Evolutionary conservation across 1,139 yeast species (phyloP), one percentile per base, ranked within the genome.

Genomic region (Sugiyamaella castrensis): DNA sequence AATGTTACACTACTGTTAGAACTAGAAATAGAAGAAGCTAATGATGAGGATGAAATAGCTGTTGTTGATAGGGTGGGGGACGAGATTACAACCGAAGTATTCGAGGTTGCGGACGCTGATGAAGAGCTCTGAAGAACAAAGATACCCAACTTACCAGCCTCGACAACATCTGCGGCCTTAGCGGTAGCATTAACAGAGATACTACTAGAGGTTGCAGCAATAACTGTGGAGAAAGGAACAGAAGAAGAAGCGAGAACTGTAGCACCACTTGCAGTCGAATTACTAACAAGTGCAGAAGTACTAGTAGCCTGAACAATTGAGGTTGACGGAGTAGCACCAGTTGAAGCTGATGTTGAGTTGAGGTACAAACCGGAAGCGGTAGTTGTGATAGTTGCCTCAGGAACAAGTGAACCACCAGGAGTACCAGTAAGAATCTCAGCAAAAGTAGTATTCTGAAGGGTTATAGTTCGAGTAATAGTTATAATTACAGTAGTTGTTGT

Each of bases 1-100:
- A 56, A 48, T 24, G 66, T 64, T 53, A 61, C 58, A 2, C 55
- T 37, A 34, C 65, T 57, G 38, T 64, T 54, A n/a, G 57, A 53
- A 15, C 58, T 37, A 47, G 65, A 52, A 27, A 65, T 57, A 12
- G 53, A 36, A 48, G 67, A 60, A 24, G 68, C 56, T 4, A 49
- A 47, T 4, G 59, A 52, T 27, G 24, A 24, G 34, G 67, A 59
- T 45, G 66, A 53, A 9, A 54, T 57, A 5, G 70, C 62, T 16
- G 24, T 19, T 19, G 5, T 19, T 19, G 24, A 65, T 27, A 29
- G 43, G 19, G 12, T 32, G 13, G 39, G 10, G 8, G 32, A 24
- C 19, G 48, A 12, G 30, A 36, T 13, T 37, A 34, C 31, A 12
- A 16, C 31, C 8, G 38, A 8, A 29, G 33, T 12, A 27, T 41